These are phyloP conservation scores for Saccharomyces uvarum DNA, from an alignment of 1,139 yeast species.

Conservation along the genomic window DNA sequence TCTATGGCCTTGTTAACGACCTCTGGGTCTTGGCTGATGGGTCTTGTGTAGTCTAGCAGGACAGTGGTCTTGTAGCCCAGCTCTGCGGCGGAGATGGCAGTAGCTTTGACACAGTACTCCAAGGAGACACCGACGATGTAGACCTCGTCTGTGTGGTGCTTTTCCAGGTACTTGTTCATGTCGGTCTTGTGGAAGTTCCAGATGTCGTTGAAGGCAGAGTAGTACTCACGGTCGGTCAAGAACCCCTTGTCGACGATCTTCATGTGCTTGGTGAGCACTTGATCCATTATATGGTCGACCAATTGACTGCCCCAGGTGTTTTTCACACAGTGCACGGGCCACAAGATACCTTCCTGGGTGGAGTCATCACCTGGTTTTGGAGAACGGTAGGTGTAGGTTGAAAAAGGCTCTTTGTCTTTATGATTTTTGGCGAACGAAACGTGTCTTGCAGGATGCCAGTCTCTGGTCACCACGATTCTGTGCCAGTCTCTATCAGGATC, in stretches of 20 bases:
- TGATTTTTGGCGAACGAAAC: conserved; percentile 75
- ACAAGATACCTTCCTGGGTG: conserved; percentile 40
- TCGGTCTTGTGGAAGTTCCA: conserved; percentile 72
- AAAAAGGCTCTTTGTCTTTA: conserved; percentile 43
- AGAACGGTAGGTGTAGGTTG: conserved; percentile 42
- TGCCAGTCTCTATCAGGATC: conserved; percentile 42
- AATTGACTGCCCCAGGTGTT: conserved; percentile 57
- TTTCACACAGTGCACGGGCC: conserved; percentile 93
- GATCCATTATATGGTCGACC: conserved; percentile 40
- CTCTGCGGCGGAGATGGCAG: conserved; percentile 60
- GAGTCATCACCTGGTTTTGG: conserved; percentile 39
- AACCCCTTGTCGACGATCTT: conserved; percentile 60
- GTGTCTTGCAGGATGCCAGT: conserved; percentile 82
- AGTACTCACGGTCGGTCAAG: conserved; percentile 67
- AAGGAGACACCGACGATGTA: conserved; percentile 76
- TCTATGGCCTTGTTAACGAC: conserved; percentile 13
- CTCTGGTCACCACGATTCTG: conserved; percentile 65
- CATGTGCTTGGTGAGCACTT: conserved; percentile 25
- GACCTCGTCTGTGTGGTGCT: conserved; percentile 47
- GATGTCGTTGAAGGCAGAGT: conserved; percentile 79
- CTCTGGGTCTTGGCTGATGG: conserved; percentile 37
- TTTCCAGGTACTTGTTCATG: conserved; percentile 42
- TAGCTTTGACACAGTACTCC: conserved; percentile 74
- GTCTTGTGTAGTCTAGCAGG: conserved; percentile 44
- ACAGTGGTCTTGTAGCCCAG: conserved; percentile 61